phyloP scores from a whole-genome alignment of 2,329 filamentous ascomycete species.

The Seiridium unicorne region DNA sequence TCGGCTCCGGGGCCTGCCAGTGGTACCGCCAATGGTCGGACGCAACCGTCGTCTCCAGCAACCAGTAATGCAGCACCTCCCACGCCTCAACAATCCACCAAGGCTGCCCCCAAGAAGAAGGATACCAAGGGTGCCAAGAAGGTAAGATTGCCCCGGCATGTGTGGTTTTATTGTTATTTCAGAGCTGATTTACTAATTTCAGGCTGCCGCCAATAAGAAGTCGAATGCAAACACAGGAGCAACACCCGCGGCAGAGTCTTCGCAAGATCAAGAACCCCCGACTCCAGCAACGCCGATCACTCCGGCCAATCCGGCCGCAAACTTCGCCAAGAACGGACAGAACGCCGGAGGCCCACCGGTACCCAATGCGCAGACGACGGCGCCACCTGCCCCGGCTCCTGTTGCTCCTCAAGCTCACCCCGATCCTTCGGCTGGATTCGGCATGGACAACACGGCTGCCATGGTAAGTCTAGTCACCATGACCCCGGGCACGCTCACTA shows the following conservation, averaged over 20 bases:
- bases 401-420: slow-evolving; percentile 43
- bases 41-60: slow-evolving; percentile 60
- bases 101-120: slow-evolving; percentile 78
- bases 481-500: slow-evolving; percentile 6
- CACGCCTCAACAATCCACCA: slow-evolving; percentile 71
- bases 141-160: slow-evolving; percentile 44
- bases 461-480: slow-evolving; percentile 39
- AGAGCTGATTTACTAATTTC: slow-evolving; percentile 29
- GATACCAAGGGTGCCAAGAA: slow-evolving; percentile 66
- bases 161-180: slow-evolving; percentile 1
- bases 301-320: slow-evolving; percentile 48
- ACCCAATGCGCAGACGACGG: slow-evolving; percentile 42
- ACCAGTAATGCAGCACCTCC: slow-evolving; percentile 67
- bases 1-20: slow-evolving; percentile 52
- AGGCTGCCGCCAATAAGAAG: slow-evolving; percentile 62
- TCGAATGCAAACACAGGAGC: slow-evolving; percentile 54
- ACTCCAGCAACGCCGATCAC: slow-evolving; percentile 65
- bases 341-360: slow-evolving; percentile 35
- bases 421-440: slow-evolving; percentile 42
- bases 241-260: slow-evolving; percentile 56
- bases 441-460: slow-evolving; percentile 39
- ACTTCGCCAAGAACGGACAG: slow-evolving; percentile 48
- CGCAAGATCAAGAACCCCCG: slow-evolving; percentile 55
- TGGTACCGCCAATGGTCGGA: slow-evolving; percentile 46
- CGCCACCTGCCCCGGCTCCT: slow-evolving; percentile 38